These are phyloP conservation scores for Penicillium paradoxum DNA, from an alignment of 495 filamentous ascomycete genomes.

Conservation along the genomic window DNA sequence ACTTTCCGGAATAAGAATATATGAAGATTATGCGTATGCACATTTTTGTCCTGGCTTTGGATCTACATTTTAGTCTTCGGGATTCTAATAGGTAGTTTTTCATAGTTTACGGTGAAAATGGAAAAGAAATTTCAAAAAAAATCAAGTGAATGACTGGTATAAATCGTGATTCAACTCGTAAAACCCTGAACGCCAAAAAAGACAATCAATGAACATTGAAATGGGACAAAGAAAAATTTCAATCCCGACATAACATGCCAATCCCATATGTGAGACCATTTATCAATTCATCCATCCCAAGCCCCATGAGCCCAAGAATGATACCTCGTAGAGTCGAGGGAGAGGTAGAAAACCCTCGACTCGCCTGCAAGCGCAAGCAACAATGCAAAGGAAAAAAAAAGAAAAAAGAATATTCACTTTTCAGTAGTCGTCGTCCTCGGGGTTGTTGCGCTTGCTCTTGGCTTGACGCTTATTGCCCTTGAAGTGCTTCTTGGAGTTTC, in stretches of 20 bases:
- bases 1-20: conserved; percentile 2
- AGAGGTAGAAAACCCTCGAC: background rate
- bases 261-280: conserved; percentile 16
- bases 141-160: conserved; percentile 13
- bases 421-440: conserved; percentile 40
- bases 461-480: conserved; percentile 72
- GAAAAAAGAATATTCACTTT: conserved; percentile 17
- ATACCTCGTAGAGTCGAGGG: conserved; percentile 8
- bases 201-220: conserved; percentile 1
- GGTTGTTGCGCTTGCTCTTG: conserved; percentile 47
- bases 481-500: conserved; percentile 86
- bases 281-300: conserved; percentile 9
- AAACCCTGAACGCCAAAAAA: conserved; percentile 8
- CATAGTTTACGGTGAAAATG: too few species aligned
- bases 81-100: too few species aligned
- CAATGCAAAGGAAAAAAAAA: conserved; percentile 12
- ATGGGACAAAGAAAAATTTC: background rate
- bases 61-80: background rate
- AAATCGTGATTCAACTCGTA: conserved; percentile 12
- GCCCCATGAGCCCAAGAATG: conserved; percentile 4
- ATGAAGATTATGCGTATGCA: background rate
- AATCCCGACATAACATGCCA: conserved; percentile 16
- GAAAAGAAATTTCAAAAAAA: too few species aligned
- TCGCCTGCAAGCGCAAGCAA: conserved; percentile 6
- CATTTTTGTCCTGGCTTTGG: background rate